A percentile compares a stretch with the other conserved stretches of the same genome.
These are phyloP conservation scores for Dioscorea zingiberensis DNA, from an alignment of 106 monocot genomes.

Conservation along the genomic window DNA sequence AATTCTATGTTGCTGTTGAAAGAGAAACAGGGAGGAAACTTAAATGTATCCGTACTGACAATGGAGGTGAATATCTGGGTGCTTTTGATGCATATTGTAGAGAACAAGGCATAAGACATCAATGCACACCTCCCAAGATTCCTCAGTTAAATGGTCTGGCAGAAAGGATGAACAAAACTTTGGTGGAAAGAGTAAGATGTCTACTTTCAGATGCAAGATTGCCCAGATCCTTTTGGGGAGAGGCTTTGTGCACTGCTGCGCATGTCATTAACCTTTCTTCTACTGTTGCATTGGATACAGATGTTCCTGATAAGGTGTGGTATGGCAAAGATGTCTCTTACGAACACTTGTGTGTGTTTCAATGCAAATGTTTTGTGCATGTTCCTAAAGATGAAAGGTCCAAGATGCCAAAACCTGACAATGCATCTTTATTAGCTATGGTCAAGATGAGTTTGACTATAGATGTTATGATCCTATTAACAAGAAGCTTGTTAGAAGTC, in stretches of 20 bases:
- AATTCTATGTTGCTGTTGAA: not conserved
- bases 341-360: no score
- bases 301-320: constrained; percentile 4
- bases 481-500: no score
- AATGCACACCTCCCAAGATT: not conserved
- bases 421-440: no score
- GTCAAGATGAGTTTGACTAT: no score
- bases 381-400: no score
- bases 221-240: not conserved
- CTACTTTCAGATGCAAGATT: not conserved
- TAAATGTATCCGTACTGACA: not conserved
- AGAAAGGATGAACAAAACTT: not conserved
- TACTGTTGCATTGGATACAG: not conserved
- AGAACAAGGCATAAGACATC: constrained; percentile 4
- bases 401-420: no score
- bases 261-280: not conserved
- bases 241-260: not conserved
- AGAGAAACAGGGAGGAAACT: not conserved
- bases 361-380: no score
- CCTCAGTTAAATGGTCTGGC: constrained; percentile 10
- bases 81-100: constrained; percentile 5
- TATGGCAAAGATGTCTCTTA: not conserved
- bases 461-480: no score
- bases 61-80: constrained; percentile 2
- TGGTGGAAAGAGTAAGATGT: constrained; percentile 2